These are phyloP conservation scores for Pisolithus tinctorius DNA, from an alignment of 768 basidiomycete species.

Conservation along the genomic window DNA sequence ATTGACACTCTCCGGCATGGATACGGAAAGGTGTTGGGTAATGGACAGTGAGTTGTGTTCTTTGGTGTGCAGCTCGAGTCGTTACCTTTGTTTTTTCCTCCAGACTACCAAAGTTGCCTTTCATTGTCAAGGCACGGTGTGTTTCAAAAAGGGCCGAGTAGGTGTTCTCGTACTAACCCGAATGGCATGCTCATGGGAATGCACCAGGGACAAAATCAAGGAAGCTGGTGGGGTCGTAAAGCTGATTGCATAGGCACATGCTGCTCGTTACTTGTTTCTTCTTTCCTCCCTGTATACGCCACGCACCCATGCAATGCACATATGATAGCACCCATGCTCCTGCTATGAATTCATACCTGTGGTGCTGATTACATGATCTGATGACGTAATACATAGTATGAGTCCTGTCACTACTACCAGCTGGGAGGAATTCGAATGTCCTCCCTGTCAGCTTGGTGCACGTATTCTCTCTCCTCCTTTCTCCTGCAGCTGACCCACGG, in stretches of 20 bases:
- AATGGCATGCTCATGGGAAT: constrained; percentile 19
- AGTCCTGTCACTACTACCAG: not conserved
- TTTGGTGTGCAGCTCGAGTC: not conserved
- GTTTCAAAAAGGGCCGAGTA: constrained; percentile 85
- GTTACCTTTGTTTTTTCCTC: not conserved
- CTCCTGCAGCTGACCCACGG: constrained; percentile 3
- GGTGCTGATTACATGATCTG: not conserved
- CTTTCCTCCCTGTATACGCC: constrained; percentile 9
- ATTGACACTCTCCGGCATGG: constrained; percentile 82
- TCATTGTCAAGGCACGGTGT: constrained; percentile 97
- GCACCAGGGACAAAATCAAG: constrained; percentile 69
- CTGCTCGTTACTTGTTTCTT: constrained; percentile 14
- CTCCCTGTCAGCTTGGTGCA: constrained; percentile 35
- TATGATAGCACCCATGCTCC: constrained; percentile 8
- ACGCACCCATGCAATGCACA: constrained; percentile 2
- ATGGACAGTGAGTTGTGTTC: constrained; percentile 62
- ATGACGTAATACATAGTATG: not conserved
- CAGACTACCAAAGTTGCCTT: constrained; percentile 83
- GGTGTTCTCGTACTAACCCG: constrained; percentile 17
- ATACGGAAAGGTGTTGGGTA: constrained; percentile 93
- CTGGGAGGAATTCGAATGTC: constrained; percentile 11
- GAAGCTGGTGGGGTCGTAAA: constrained; percentile 92
- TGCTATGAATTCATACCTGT: not conserved
- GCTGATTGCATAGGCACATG: constrained; percentile 70
- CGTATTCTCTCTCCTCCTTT: constrained; percentile 11